These are phyloP conservation scores for Brassica nigra DNA, from an alignment of 345 rosid species.

Conservation along the genomic window DNA sequence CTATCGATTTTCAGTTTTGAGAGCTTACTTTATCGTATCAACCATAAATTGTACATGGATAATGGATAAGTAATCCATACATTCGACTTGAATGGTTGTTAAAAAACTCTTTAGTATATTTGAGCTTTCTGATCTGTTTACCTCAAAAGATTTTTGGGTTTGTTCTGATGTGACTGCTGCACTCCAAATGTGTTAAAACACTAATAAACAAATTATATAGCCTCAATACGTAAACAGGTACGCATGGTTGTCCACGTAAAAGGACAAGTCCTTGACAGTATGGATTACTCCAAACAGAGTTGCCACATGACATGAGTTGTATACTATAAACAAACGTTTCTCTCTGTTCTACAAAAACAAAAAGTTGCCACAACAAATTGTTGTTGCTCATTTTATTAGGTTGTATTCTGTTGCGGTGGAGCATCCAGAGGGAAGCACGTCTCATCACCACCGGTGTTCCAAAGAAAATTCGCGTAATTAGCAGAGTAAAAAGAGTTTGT, in stretches of 20 bases:
- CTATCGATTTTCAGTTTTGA: background rate
- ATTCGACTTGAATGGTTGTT: background rate
- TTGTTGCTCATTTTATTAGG: background rate
- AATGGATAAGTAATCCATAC: background rate
- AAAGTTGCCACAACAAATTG: background rate
- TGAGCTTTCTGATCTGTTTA: too few relatives aligned
- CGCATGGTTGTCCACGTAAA: constrained; percentile 10
- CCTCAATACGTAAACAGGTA: background rate
- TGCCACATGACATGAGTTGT: constrained; percentile 31
- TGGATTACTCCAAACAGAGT: background rate
- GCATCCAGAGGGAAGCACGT: constrained; percentile 82
- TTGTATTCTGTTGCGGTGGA: constrained; percentile 37
- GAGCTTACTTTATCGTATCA: background rate
- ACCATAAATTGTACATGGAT: background rate
- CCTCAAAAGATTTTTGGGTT: too few relatives aligned
- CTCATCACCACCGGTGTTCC: constrained; percentile 96
- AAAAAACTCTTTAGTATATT: too few relatives aligned
- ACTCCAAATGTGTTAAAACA: too few relatives aligned
- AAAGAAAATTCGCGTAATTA: constrained; percentile 83
- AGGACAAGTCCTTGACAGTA: constrained; percentile 14
- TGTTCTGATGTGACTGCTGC: too few relatives aligned
- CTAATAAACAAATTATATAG: too few relatives aligned
- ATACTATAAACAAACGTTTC: too few relatives aligned
- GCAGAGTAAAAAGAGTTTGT: constrained; percentile 68
- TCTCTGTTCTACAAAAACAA: too few relatives aligned